Percentiles rank a stretch among this genome's conserved stretches.
phyloP scores from a whole-genome alignment of 1,139 yeast genomes.

The Petasospora fabianii region DNA sequence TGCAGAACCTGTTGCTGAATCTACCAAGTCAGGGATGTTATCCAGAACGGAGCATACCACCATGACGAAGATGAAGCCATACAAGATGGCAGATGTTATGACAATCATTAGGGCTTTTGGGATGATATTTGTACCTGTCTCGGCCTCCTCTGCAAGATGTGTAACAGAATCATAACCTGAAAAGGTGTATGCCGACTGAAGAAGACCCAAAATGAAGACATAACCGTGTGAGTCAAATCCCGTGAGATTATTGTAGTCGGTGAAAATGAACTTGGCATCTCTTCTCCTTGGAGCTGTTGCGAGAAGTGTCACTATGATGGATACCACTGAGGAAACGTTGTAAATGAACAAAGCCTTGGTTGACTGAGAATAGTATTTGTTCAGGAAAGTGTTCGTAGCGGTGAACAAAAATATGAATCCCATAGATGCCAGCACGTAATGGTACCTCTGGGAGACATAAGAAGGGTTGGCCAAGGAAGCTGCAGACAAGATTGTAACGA shows the following conservation, averaged over 20 bases:
- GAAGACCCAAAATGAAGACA: constrained; percentile 27
- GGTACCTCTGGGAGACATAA: constrained; percentile 20
- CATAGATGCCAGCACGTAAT: constrained; percentile 22
- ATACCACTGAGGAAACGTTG: constrained; percentile 19
- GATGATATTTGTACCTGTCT: constrained; percentile 43
- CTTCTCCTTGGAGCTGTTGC: constrained; percentile 23
- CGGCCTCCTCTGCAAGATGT: constrained; percentile 71
- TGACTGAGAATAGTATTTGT: constrained; percentile 23
- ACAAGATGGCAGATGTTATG: constrained; percentile 48
- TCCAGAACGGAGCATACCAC: constrained; percentile 49
- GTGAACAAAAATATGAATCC: constrained; percentile 25
- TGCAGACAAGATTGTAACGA: constrained; percentile 21
- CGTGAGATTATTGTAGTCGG: constrained; percentile 23
- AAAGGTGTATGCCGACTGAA: constrained; percentile 26
- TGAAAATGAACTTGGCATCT: constrained; percentile 25
- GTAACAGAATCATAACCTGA: constrained; percentile 57
- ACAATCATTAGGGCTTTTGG: constrained; percentile 58
- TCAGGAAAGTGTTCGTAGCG: constrained; percentile 20
- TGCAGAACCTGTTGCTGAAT: constrained; percentile 45
- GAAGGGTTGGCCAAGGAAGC: constrained; percentile 17
- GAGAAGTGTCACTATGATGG: constrained; percentile 19
- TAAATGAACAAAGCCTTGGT: constrained; percentile 17
- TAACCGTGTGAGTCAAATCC: constrained; percentile 27
- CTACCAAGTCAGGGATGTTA: constrained; percentile 39
- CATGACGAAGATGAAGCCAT: constrained; percentile 55